These are phyloP conservation scores for Puccinia hordei DNA, from an alignment of 1,284 basidiomycete species.

Conservation along the genomic window DNA sequence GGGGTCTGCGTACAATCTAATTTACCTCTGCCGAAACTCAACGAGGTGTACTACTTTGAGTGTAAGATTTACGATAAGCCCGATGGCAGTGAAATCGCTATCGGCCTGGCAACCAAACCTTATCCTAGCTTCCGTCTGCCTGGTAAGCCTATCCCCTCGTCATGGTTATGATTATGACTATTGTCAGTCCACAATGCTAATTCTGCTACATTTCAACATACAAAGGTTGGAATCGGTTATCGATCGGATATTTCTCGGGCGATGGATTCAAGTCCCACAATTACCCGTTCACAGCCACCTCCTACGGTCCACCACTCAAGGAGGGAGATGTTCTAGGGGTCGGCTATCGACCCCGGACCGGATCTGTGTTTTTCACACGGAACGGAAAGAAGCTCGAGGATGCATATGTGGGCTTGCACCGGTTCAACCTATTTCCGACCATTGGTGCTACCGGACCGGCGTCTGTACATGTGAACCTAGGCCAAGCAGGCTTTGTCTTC, in stretches of 20 bases:
- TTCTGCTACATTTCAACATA: background rate
- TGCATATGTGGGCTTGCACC: constrained; percentile 81
- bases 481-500: constrained; percentile 93
- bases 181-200: background rate
- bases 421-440: constrained; percentile 90
- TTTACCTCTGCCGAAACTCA: constrained; percentile 86
- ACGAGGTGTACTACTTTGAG: constrained; percentile 98
- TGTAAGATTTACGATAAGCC: constrained; percentile 96
- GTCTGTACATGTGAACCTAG: constrained; percentile 90
- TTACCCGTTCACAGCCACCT: constrained; percentile 85
- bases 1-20: constrained; percentile 92
- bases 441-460: constrained; percentile 91
- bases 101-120: constrained; percentile 91
- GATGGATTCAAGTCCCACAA: constrained; percentile 97
- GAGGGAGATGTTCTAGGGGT: constrained; percentile 93
- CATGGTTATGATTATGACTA: background rate
- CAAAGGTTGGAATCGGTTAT: constrained; percentile 76
- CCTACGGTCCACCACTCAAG: constrained; percentile 81
- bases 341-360: constrained; percentile 86
- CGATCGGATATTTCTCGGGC: constrained; percentile 88
- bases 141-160: constrained; percentile 52
- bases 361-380: constrained; percentile 94
- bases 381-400: constrained; percentile 94
- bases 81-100: constrained; percentile 74
- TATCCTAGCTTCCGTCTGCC: constrained; percentile 90